Evolutionary conservation across 1,139 yeast species (phyloP).

Genomic region (Geotrichum bryndzae): DNA sequence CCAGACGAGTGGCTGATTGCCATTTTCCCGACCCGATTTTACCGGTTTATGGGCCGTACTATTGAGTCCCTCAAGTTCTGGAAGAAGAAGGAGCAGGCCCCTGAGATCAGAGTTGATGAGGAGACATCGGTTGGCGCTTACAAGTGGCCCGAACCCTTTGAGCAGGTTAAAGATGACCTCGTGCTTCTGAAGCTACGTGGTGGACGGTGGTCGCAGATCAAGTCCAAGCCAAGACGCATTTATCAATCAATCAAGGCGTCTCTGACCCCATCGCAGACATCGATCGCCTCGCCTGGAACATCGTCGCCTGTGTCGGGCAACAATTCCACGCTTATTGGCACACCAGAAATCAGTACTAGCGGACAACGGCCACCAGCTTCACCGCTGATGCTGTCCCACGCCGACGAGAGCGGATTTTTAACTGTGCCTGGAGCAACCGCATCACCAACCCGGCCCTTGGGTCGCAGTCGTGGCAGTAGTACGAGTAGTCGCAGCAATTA

Average conservation of each 20-base stretch:
- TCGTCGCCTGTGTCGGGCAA: conserved; percentile 12
- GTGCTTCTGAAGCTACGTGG: conserved; percentile 38
- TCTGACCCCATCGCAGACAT: conserved; percentile 22
- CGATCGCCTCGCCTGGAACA: conserved; percentile 16
- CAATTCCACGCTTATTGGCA: neutral
- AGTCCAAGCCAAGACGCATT: conserved; percentile 31
- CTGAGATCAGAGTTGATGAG: conserved; percentile 15
- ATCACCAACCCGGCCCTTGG: neutral
- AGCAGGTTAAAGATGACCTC: conserved; percentile 38
- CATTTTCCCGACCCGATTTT: conserved; percentile 61
- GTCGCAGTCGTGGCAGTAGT: conserved; percentile 22
- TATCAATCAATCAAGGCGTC: conserved; percentile 28
- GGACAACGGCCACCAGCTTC: conserved; percentile 10
- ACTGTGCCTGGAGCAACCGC: conserved; percentile 24
- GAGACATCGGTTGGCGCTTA: conserved; percentile 22
- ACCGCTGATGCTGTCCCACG: conserved; percentile 14
- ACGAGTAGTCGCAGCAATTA: conserved; percentile 15
- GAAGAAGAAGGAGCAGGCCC: conserved; percentile 13
- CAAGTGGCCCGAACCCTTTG: conserved; percentile 40
- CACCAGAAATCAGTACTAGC: neutral
- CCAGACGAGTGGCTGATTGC: conserved; percentile 76
- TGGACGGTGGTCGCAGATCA: conserved; percentile 36
- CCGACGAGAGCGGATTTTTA: conserved; percentile 22
- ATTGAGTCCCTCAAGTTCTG: conserved; percentile 9
- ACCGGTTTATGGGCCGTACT: conserved; percentile 34